Evolutionary conservation across 2,329 filamentous ascomycete species (phyloP), one percentile per base, ranked within the genome.

Genomic region (Claviceps africana): DNA sequence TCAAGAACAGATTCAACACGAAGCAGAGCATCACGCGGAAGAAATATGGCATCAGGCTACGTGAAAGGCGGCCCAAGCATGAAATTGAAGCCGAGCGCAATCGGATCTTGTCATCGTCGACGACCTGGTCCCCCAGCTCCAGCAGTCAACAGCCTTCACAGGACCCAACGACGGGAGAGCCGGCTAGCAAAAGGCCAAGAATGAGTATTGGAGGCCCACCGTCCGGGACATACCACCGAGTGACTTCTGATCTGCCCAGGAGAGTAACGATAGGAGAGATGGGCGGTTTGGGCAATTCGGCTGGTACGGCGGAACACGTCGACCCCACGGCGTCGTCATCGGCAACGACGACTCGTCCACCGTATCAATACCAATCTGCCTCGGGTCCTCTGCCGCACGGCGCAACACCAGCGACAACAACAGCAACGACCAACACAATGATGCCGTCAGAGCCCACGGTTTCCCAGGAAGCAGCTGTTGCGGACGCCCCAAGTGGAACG

Each of bases 1-100:
- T 79, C 1, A 72, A 72, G 42, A 80, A 79, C 56, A 71, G 70
- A 3, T 77, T 75, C 57, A 73, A 73, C 44, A 78, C 75, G 3
- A 78, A 76, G 53, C 76, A 78, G 60, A 78, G 74, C 51, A 69
- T 70, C n/a, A 74, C 78, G 3, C 71, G 78, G 13, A 80, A 78
- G 60, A 78, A 72, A 54, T 80, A 74, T 54, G 77, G 77, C n/a
- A 75, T 81, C 33, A 70, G 71, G 1, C 67, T 81, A 15, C 71
- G 75, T 0, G 68, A 72, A 56, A 66, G 75, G 13, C 72, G 76
- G 0, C 71, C 71, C 2, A 71, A 61, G 54, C 67, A 66, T 0
- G 72, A 75, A 54, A 72, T 78, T 17, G 66, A 72, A 2, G 67
- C 68, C 9, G 65, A 70, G n/a, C 70, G 72, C 10, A 62, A 66